Base-by-base conservation (phyloP, 2,329 filamentous ascomycete genomes). In the Amesomyces nigricolor region DNA sequence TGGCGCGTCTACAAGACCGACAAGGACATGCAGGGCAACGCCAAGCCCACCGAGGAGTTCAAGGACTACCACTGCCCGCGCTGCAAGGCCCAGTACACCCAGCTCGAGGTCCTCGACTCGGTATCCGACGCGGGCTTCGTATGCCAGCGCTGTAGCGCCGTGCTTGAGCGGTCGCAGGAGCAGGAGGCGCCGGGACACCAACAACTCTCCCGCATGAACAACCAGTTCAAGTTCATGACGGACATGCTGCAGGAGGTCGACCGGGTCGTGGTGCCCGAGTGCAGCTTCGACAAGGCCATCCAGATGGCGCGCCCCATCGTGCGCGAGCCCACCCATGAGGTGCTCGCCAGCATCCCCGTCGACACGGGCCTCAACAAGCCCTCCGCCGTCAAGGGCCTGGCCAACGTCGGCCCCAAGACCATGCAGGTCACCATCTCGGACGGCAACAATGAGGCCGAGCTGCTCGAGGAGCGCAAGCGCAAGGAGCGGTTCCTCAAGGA, bases 1-100 rank as follows among this genome's bases (percentile, higher is more conserved):
- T 99, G 88, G 81, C 87, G 89, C 60, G 85, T 96, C 50, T 91
- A 92, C 68, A 87, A 86, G 54, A 83, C 97, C 63, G 91, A 91
- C 63, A 91, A 92, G 69, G 85, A 87, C 53, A 90, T 97, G 57
- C 91, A 96, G 72, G 85, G 86, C 14, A 86, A 89, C 56, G 88
- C 89, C 14, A 85, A 89, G 16, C 86, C 89, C 0, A 87, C 86
- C 9, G 82, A 82, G 54, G 92, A 97, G 71, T 88, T 90, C 70
- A 96, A 96, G 70, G 94, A 97, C 68, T 95, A 91, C 66, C 86
- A 87, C 57, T 99, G 94, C 72, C 76, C 80, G 32, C 81, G 83
- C 54, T 99, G 94, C 74, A 84, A 86, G 62, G 80, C 88, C 1
- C 88, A 95, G 68, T 99, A 89, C 81, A 95, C 91, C 2, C 82